phyloP scores from a whole-genome alignment of 495 filamentous ascomycete genomes.

The Podospora anserina region DNA sequence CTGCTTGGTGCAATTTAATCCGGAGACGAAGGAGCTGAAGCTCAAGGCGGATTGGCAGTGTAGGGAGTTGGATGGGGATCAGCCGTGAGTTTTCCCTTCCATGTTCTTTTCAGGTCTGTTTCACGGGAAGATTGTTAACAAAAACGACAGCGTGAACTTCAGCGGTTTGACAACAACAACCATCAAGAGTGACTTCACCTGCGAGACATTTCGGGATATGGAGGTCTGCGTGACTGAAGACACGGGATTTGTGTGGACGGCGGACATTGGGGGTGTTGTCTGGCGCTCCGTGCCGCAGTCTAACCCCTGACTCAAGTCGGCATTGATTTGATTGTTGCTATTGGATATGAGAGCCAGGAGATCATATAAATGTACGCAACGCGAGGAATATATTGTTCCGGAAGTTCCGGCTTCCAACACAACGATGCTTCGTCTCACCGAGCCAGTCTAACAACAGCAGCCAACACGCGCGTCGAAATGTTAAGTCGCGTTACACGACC shows the following conservation, averaged over 20 bases:
- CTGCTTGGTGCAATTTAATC: constrained; percentile 24
- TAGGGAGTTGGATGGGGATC: constrained; percentile 25
- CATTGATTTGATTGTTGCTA: neutral
- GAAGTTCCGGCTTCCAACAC: too few relatives aligned
- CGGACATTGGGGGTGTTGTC: neutral
- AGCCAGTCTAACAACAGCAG: too few relatives aligned
- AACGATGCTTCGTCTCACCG: too few relatives aligned
- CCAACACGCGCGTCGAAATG: too few relatives aligned
- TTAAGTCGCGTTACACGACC: too few relatives aligned
- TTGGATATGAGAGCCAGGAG: neutral
- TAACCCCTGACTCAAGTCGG: neutral
- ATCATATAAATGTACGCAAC: too few relatives aligned
- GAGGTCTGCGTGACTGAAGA: neutral
- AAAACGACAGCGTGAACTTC: constrained; percentile 22
- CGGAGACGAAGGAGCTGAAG: constrained; percentile 16
- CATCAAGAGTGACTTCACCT: constrained; percentile 9
- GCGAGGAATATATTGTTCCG: too few relatives aligned
- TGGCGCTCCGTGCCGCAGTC: neutral
- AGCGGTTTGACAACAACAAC: constrained; percentile 24
- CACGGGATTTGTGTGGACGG: neutral
- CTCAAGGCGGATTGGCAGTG: constrained; percentile 32
- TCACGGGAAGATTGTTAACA: neutral
- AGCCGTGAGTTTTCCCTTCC: constrained; percentile 25
- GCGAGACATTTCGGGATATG: neutral
- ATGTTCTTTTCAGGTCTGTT: neutral